Evolutionary conservation across 2,329 filamentous ascomycete species (phyloP).

Genomic region (Cladophialophora immunda): DNA sequence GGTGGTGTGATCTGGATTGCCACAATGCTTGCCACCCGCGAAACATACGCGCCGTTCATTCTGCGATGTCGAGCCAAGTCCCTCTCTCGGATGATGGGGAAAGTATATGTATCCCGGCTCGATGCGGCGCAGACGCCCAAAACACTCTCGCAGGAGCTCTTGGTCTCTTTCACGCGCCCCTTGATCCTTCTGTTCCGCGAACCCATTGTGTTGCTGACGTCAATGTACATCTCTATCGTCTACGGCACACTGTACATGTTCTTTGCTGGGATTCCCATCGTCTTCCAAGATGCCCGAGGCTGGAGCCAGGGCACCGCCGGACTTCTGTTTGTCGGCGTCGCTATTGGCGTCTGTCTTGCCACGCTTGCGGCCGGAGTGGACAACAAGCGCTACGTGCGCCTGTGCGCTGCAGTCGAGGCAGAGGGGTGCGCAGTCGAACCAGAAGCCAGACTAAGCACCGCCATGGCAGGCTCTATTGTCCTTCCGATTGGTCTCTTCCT

Average conservation of each 20-base stretch:
- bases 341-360: conserved; percentile 60
- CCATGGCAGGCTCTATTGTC: conserved; percentile 57
- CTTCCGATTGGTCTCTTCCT: conserved; percentile 80
- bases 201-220: conserved; percentile 71
- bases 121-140: conserved; percentile 46
- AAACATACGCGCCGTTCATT: conserved; percentile 65
- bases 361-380: conserved; percentile 50
- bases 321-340: conserved; percentile 72
- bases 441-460: conserved; percentile 62
- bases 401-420: conserved; percentile 47
- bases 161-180: conserved; percentile 65
- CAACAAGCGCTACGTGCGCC: conserved; percentile 59
- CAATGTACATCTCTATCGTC: conserved; percentile 60
- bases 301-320: conserved; percentile 69
- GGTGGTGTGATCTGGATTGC: conserved; percentile 67
- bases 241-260: conserved; percentile 61
- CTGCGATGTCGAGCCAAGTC: conserved; percentile 61
- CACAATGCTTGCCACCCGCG: conserved; percentile 60
- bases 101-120: conserved; percentile 63
- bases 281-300: conserved; percentile 67
- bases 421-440: conserved; percentile 35
- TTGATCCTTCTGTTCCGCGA: conserved; percentile 75
- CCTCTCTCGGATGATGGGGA: conserved; percentile 62
- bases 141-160: conserved; percentile 63
- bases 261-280: conserved; percentile 69